A percentile compares a stretch with the other conserved stretches of the same genome.
Evolutionary conservation across 345 rosid species (phyloP).

Genomic region (Eucalyptus marginata): DNA sequence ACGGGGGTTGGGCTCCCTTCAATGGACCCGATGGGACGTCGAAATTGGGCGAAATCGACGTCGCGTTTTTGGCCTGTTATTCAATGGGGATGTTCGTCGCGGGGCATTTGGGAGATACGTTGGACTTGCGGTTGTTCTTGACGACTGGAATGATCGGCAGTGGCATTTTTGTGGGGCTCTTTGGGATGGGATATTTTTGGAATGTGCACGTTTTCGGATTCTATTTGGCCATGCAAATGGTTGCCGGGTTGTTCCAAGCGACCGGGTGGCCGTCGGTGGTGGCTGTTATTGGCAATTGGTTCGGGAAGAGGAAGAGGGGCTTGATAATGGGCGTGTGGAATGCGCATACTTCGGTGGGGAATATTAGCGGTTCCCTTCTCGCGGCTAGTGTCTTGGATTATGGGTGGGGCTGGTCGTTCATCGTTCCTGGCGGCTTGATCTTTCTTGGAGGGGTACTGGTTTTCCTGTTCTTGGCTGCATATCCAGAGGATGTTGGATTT

Average conservation of each 20-base stretch:
- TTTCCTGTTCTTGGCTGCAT: slow-evolving; percentile 72
- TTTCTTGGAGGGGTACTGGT: slow-evolving; percentile 59
- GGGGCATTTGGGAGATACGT: slow-evolving; percentile 81
- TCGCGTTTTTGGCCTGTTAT: slow-evolving; percentile 86
- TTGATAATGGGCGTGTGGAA: slow-evolving; percentile 98
- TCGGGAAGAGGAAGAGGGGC: slow-evolving; percentile 83
- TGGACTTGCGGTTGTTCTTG: slow-evolving; percentile 82
- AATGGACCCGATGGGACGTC: slow-evolving; percentile 57
- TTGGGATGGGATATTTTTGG: slow-evolving; percentile 93
- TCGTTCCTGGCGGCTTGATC: slow-evolving; percentile 68
- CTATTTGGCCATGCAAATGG: slow-evolving; percentile 71
- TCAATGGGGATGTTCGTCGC: slow-evolving; percentile 80
- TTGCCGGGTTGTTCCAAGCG: slow-evolving; percentile 84
- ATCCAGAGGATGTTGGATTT: slow-evolving; percentile 89
- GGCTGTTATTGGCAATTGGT: slow-evolving; percentile 95
- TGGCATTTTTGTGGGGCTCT: slow-evolving; percentile 75
- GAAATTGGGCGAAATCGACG: slow-evolving; percentile 84
- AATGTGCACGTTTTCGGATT: slow-evolving; percentile 60
- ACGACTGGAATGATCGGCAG: slow-evolving; percentile 86
- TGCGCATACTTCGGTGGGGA: slow-evolving; percentile 92
- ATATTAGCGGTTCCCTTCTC: slow-evolving; percentile 78
- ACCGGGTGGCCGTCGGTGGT: slow-evolving; percentile 99
- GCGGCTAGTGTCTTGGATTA: slow-evolving; percentile 82
- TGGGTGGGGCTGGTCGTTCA: slow-evolving; percentile 98
- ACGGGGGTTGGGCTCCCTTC: slow-evolving; percentile 78